Conservation (phyloP, 768 basidiomycete species). For the Galerina marginata region DNA sequence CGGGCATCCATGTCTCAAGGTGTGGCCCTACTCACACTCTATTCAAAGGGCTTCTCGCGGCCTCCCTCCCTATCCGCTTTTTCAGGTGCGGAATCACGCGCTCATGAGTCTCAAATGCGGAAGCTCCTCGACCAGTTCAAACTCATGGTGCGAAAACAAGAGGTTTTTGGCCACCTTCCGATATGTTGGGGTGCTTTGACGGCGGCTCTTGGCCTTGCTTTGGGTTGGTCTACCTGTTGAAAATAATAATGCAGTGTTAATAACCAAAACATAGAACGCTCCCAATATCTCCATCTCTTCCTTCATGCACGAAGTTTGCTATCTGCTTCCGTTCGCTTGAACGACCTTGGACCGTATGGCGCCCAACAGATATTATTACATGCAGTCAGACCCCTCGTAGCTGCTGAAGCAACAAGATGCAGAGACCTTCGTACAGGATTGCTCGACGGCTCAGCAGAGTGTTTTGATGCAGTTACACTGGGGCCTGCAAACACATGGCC, state of each 20-base stretch:
- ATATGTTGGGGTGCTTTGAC: slow-evolving; percentile 91
- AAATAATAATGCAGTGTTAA: slow-evolving; percentile 7
- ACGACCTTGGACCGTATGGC: slow-evolving; percentile 90
- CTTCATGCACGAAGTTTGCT: slow-evolving; percentile 89
- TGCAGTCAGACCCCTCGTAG: slow-evolving; percentile 69
- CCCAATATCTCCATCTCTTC: slow-evolving; percentile 90
- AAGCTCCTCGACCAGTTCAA: slow-evolving; percentile 73
- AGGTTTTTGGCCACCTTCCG: slow-evolving; percentile 81
- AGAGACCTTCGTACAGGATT: slow-evolving; percentile 55
- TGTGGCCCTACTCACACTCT: slow-evolving; percentile 88
- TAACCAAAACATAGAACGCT: slow-evolving; percentile 57
- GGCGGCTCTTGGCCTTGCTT: slow-evolving; percentile 71
- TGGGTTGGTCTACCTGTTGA: slow-evolving; percentile 52
- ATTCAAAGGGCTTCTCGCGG: slow-evolving; percentile 76
- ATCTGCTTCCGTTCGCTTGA: slow-evolving; percentile 91
- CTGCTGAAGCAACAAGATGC: slow-evolving; percentile 52
- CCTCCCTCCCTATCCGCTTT: slow-evolving; percentile 44
- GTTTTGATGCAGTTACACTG: slow-evolving; percentile 45
- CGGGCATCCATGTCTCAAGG: slow-evolving; percentile 93
- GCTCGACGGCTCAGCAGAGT: slow-evolving; percentile 27
- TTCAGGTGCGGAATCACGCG: slow-evolving; percentile 25
- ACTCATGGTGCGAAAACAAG: slow-evolving; percentile 64
- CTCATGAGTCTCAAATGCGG: slow-evolving; percentile 33
- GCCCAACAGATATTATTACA: slow-evolving; percentile 88
- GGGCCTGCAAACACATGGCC: slow-evolving; percentile 96